A percentile compares a stretch with the other conserved stretches of the same genome.
Conservation (phyloP, 768 basidiomycete genomes). For the Auriscalpium microsporum region DNA sequence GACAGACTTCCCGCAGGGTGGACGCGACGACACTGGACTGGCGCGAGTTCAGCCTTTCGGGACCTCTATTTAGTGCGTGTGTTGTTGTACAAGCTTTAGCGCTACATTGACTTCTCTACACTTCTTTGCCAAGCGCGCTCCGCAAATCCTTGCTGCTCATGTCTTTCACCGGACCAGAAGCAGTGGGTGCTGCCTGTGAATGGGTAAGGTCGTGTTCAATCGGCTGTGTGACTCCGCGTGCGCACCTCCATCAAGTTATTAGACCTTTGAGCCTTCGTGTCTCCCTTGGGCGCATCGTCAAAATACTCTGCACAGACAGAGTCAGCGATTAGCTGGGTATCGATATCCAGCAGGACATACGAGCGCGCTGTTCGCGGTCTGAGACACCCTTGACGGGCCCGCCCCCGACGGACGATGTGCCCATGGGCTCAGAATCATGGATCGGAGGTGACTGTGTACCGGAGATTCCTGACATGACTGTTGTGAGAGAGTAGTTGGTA, state of each 20-base stretch:
- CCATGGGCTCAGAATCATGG: slow-evolving; percentile 11
- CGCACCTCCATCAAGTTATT: slow-evolving; percentile 4
- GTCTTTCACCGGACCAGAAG: slow-evolving; percentile 5
- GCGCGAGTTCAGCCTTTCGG: no score
- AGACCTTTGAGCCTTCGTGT: not conserved
- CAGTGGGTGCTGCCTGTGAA: slow-evolving; percentile 2
- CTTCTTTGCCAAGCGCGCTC: not conserved
- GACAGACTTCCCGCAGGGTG: no score
- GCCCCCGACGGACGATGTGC: slow-evolving; percentile 10
- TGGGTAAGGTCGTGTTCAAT: not conserved
- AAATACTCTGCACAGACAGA: not conserved
- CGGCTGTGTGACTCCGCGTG: no score
- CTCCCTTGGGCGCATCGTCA: not conserved
- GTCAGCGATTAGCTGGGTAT: not conserved
- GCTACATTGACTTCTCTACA: no score
- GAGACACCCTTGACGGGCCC: slow-evolving; percentile 10
- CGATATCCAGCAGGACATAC: not conserved
- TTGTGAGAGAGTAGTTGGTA: not conserved
- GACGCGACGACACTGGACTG: no score
- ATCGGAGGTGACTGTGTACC: slow-evolving; percentile 14
- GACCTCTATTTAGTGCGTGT: no score
- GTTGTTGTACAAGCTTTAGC: no score
- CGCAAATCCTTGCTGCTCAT: not conserved
- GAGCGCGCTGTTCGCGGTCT: slow-evolving; percentile 12
- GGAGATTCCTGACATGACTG: not conserved